A percentile compares a stretch with the other conserved stretches of the same genome.
Evolutionary conservation across 1,139 yeast species (phyloP).

Genomic region (Zhuliangozyma parablackwelliae): DNA sequence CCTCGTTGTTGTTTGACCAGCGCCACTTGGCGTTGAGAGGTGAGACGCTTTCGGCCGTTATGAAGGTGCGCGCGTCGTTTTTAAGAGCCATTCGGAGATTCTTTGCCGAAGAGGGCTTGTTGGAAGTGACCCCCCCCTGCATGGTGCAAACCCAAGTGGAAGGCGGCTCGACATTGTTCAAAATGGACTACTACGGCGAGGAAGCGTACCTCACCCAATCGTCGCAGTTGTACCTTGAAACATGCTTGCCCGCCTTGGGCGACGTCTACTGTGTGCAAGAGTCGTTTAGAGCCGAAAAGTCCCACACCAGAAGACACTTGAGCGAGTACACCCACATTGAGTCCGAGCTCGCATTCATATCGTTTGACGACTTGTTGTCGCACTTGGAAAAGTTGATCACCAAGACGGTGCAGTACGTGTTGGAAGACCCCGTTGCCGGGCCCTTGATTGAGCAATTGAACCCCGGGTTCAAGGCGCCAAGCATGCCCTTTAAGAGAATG

Average conservation of each 20-base stretch:
- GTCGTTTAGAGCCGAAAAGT: slow-evolving; percentile 98
- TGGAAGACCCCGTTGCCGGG: slow-evolving; percentile 89
- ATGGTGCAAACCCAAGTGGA: slow-evolving; percentile 99
- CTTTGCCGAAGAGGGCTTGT: slow-evolving; percentile 66
- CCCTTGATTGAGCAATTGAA: slow-evolving; percentile 85
- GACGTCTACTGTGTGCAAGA: slow-evolving; percentile 97
- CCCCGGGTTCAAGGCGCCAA: slow-evolving; percentile 84
- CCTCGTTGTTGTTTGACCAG: slow-evolving; percentile 85
- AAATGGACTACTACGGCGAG: slow-evolving; percentile 92
- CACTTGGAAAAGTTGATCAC: slow-evolving; percentile 83
- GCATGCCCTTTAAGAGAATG: slow-evolving; percentile 86
- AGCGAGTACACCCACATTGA: slow-evolving; percentile 97
- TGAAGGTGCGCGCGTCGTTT: slow-evolving; percentile 89
- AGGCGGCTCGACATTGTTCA: slow-evolving; percentile 96
- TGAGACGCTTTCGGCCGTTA: slow-evolving; percentile 87
- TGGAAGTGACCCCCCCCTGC: slow-evolving; percentile 98
- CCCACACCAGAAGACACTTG: slow-evolving; percentile 97
- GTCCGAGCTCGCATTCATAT: slow-evolving; percentile 83
- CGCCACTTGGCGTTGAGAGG: slow-evolving; percentile 96
- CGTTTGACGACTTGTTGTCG: slow-evolving; percentile 77
- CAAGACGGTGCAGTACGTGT: slow-evolving; percentile 64
- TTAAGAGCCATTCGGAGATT: slow-evolving; percentile 72
- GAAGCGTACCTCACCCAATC: slow-evolving; percentile 96
- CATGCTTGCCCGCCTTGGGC: slow-evolving; percentile 93
- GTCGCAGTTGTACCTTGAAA: slow-evolving; percentile 94